phyloP scores from a whole-genome alignment of 1,284 basidiomycete species.

The Porodaedalea pini region DNA sequence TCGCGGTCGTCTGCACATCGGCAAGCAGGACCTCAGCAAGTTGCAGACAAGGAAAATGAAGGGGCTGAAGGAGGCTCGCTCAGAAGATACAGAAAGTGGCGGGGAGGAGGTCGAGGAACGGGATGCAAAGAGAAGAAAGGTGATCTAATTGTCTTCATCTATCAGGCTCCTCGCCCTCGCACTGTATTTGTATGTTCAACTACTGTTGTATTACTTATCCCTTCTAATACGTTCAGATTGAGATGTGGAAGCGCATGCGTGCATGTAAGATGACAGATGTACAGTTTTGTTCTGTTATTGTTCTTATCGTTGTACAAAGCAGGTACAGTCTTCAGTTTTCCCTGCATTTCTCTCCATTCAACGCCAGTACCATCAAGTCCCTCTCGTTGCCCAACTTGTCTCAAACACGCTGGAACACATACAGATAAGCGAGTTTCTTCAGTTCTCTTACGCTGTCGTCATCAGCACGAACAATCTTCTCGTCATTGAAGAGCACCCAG shows the following conservation, averaged over 20 bases:
- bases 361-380: too few species aligned
- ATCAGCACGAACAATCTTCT: constrained; percentile 90
- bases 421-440: constrained; percentile 83
- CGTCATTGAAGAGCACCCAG: constrained; percentile 94
- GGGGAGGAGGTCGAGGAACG: constrained; percentile 15
- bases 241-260: background rate
- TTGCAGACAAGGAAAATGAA: constrained; percentile 94
- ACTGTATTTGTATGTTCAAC: constrained; percentile 11
- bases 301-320: too few species aligned
- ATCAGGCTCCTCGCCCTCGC: background rate
- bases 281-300: background rate
- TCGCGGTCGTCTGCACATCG: constrained; percentile 87
- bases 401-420: constrained; percentile 72
- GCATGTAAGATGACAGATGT: constrained; percentile 1
- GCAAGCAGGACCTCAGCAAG: constrained; percentile 82
- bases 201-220: background rate
- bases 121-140: constrained; percentile 20
- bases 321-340: too few species aligned
- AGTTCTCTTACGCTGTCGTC: constrained; percentile 67
- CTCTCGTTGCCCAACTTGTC: background rate
- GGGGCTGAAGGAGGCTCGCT: constrained; percentile 60
- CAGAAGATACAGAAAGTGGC: constrained; percentile 28
- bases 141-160: background rate
- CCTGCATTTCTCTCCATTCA: too few species aligned
- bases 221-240: constrained; percentile 2